phyloP scores from a whole-genome alignment of 495 filamentous ascomycete species.

The Pyronema omphalodes region DNA sequence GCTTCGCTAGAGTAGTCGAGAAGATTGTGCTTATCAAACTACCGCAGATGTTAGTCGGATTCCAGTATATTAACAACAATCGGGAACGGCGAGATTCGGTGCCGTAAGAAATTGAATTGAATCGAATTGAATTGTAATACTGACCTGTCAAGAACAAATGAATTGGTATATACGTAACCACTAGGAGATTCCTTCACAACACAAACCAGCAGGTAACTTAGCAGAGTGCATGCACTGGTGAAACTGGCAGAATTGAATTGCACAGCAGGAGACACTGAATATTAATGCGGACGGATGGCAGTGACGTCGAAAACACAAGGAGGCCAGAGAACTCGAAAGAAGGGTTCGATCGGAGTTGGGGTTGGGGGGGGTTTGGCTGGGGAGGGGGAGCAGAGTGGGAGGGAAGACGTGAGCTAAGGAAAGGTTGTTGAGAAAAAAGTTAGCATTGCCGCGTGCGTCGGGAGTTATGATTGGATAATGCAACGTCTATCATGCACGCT shows the following conservation, averaged over 20 bases:
- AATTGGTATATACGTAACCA: too few relatives aligned
- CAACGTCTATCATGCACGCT: neutral
- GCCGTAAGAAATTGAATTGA: too few relatives aligned
- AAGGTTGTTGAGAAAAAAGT: neutral
- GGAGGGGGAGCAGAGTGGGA: neutral
- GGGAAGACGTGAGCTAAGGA: neutral
- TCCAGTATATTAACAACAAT: too few relatives aligned
- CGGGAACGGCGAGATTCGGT: too few relatives aligned
- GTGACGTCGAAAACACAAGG: neutral
- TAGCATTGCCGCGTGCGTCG: too few relatives aligned
- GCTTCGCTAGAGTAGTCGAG: too few relatives aligned
- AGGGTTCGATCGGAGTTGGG: neutral
- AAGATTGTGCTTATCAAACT: too few relatives aligned
- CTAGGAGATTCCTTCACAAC: conserved; percentile 24
- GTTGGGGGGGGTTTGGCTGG: neutral
- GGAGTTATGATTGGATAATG: too few relatives aligned
- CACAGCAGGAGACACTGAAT: too few relatives aligned
- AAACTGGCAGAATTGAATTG: neutral
- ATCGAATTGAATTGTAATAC: too few relatives aligned
- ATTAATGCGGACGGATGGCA: neutral
- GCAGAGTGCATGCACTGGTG: conserved; percentile 22
- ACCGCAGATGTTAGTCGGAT: too few relatives aligned
- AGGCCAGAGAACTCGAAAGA: neutral
- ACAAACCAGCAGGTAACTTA: conserved; percentile 24
- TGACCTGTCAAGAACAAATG: too few relatives aligned